These are phyloP conservation scores for Lactarius trivialis DNA, from an alignment of 768 basidiomycete species.

Conservation along the genomic window DNA sequence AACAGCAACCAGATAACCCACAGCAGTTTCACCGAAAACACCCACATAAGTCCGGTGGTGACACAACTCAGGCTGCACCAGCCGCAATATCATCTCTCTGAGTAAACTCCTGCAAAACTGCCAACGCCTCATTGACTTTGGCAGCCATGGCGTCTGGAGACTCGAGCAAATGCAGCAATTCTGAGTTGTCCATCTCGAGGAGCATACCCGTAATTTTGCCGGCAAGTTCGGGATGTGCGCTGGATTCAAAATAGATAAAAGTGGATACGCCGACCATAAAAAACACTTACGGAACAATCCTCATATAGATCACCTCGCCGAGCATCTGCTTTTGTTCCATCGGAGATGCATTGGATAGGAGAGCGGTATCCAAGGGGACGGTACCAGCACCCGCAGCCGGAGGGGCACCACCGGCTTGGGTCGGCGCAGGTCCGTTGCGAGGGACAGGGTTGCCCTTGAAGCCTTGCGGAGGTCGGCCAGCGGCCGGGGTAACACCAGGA, in stretches of 20 bases:
- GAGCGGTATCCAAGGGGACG: conserved; percentile 54
- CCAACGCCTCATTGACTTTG: conserved; percentile 90
- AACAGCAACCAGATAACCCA: conserved; percentile 32
- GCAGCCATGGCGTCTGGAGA: conserved; percentile 70
- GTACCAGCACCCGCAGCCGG: conserved; percentile 38
- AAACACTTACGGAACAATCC: conserved; percentile 64
- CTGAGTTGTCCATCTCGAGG: conserved; percentile 96
- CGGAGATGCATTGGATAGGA: conserved; percentile 52
- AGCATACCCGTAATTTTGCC: conserved; percentile 99
- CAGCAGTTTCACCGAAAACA: conserved; percentile 26
- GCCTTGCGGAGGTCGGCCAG: conserved; percentile 32
- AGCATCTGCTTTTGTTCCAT: conserved; percentile 99
- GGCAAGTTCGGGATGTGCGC: conserved; percentile 80
- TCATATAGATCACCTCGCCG: conserved; percentile 93
- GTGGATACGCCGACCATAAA: conserved; percentile 16
- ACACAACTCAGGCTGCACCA: conserved; percentile 7
- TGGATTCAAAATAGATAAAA: conserved; percentile 34
- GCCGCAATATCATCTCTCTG: conserved; percentile 33
- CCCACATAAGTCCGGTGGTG: background rate
- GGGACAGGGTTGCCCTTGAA: conserved; percentile 31
- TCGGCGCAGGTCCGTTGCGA: conserved; percentile 30
- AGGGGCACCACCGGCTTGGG: conserved; percentile 38
- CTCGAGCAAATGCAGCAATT: conserved; percentile 86
- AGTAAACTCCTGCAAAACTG: conserved; percentile 81
- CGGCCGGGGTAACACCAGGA: conserved; percentile 41